Evolutionary conservation across 495 filamentous ascomycete genomes (phyloP), one percentile per base, ranked within the genome.

Genomic region (Margaritispora aquatica): DNA sequence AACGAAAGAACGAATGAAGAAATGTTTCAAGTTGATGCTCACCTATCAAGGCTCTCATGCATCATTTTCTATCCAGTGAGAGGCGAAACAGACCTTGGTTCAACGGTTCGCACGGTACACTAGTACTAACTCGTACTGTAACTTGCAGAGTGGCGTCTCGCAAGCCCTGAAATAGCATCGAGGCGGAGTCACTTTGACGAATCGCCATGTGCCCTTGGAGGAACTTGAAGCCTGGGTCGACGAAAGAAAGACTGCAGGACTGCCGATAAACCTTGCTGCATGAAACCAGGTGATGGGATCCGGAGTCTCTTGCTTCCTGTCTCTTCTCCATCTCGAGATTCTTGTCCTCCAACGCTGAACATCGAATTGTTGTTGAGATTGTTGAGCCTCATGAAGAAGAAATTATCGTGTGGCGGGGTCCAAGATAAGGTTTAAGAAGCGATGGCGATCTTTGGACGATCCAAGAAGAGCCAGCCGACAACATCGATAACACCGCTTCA

Each of bases 381-480:
- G 38, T 44, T 44, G 38, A 44, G 11, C 38, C 38, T 44, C 15
- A 44, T 49, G 51, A 54, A 24, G 31, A 44, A n/a, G 38, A 44
- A 20, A 54, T 17, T 22, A 51, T 27, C 22, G 36, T 22, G 36
- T 23, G 49, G 51, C 27, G 21, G 10, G 23, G 13, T n/a, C 27
- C 41, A 31, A 57, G 59, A 29, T 27, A 44, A 51, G 23, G 44
- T 19, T 50, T 11, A n/a, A 54, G 20, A 55, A 51, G 23, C 51
- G 59, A 79, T 79, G 77, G 73, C 73, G 23, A 72, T 78, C 67
- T 77, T 79, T 55, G 64, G 65, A 26, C 68, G 72, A 47, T 75
- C 72, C 51, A 78, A 73, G 63, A 77, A 77, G 67, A 44, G 38
- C 38, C 70, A 68, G 60, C 67, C 70, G 29, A 59, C 50, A 36